These are phyloP conservation scores for Citrus sp. DNA, from an alignment of 345 rosid genomes.

Conservation along the genomic window DNA sequence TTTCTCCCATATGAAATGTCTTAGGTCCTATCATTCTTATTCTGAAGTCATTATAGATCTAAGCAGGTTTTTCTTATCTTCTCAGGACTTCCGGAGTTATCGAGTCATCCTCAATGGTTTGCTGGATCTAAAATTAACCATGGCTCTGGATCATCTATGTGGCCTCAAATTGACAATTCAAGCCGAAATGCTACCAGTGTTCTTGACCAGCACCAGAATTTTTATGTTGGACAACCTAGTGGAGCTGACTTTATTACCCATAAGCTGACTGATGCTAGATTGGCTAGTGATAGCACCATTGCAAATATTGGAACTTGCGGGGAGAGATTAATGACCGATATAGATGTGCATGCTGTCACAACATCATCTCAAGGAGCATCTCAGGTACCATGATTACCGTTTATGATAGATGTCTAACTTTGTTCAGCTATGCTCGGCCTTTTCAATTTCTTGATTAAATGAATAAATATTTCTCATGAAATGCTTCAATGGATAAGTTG, in stretches of 20 bases:
- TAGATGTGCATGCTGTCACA: constrained; percentile 18
- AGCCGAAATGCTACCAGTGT: constrained; percentile 15
- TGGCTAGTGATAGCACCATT: constrained; percentile 19
- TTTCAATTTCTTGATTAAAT: not conserved
- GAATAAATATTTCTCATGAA: not conserved
- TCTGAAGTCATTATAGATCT: not conserved
- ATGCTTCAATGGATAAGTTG: not conserved
- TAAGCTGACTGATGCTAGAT: constrained; percentile 30
- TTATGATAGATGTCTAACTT: not conserved
- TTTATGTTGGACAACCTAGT: constrained; percentile 21
- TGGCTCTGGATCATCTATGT: constrained; percentile 23
- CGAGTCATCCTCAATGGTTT: constrained; percentile 26
- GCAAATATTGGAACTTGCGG: constrained; percentile 19
- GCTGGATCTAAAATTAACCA: constrained; percentile 29
- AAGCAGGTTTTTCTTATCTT: constrained; percentile 10
- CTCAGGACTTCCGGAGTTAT: constrained; percentile 32
- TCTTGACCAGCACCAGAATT: constrained; percentile 28
- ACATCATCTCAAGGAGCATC: constrained; percentile 21
- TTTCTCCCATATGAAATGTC: not conserved
- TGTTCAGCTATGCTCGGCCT: not conserved
- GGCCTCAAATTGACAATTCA: constrained; percentile 24
- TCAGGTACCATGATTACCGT: constrained; percentile 20
- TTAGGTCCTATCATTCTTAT: not conserved
- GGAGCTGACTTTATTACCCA: constrained; percentile 28
- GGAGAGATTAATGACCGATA: constrained; percentile 18